Evolutionary conservation across 1,284 basidiomycete species (phyloP), one percentile per base, ranked within the genome.

Genomic region (Puccinia polysora): DNA sequence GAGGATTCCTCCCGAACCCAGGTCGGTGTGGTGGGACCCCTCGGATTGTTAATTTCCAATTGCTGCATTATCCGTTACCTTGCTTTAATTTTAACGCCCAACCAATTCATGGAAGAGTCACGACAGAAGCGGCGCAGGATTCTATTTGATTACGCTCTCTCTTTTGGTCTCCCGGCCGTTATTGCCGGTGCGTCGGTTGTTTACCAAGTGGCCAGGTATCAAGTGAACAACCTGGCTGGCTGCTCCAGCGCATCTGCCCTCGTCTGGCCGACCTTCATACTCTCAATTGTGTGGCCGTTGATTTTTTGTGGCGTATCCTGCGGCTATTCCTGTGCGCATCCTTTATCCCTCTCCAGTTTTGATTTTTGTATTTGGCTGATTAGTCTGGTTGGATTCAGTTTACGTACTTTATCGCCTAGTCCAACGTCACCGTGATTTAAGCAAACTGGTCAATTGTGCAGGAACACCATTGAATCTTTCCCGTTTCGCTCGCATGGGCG

Each of bases 41-140:
- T 67, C 18, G 64, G 64, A 8, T 43, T 67, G 4, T 43, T 55
- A 20, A 67, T 67, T n/a, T 5, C 64, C 1, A 67, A 67, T 32
- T 50, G 25, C 25, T 67, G 64, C 23, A 67, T 67, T 23, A 67
- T 67, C 20, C 64, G 50, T 15, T 55, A 67, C 25, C 38, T 67
- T 34, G 45, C 64, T n/a, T 20, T 4, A 7, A 50, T 67, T n/a
- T n/a, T 67, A 5, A 55, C 64, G 38, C 50, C 64, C 45, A 36
- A 38, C 45, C n/a, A 36, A 14, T 20, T 10, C 36, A 25, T 67
- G 14, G 64, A 67, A 25, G 64, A 32, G 15, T n/a, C 25, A 5
- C 2, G 23, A 18, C 40, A 55, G 20, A 32, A 55, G 30, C 47
- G 64, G 20, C 47, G 50, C 40, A 32, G 64, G n/a, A 12, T 53